Percentiles rank a stretch among this genome's conserved stretches.
Evolutionary conservation across 2,329 filamentous ascomycete species (phyloP).

Genomic region (Aspergillus neoniger): DNA sequence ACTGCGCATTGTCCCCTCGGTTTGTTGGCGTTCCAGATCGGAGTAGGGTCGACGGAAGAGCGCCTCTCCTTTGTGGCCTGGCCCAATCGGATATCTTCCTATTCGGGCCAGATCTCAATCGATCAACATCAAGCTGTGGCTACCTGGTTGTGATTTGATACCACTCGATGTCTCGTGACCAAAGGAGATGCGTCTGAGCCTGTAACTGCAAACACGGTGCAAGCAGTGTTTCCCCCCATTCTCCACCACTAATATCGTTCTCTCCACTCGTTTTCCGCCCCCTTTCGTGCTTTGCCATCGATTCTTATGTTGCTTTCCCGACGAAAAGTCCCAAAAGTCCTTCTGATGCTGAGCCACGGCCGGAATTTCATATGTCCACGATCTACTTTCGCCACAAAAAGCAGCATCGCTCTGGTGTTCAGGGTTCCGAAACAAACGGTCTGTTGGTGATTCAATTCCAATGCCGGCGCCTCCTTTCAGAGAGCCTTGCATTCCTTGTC

Average conservation of each 20-base stretch:
- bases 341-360: conserved; percentile 1
- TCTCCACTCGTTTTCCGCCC: background rate
- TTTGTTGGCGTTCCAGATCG: background rate
- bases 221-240: background rate
- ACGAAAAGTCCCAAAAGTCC: background rate
- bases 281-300: background rate
- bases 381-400: conserved; percentile 5
- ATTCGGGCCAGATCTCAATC: background rate
- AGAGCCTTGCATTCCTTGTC: background rate
- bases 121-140: background rate
- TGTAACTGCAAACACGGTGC: background rate
- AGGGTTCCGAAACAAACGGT: conserved; percentile 8
- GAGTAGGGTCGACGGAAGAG: background rate
- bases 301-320: background rate
- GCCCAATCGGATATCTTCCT: background rate
- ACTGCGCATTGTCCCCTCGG: background rate
- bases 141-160: background rate
- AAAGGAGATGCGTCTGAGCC: background rate
- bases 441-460: background rate
- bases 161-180: background rate
- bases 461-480: background rate
- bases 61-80: background rate
- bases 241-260: background rate
- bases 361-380: background rate
- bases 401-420: conserved; percentile 20